A percentile compares a stretch with the other conserved stretches of the same genome.
phyloP scores from a whole-genome alignment of 441 rosid genomes.

The Pelargonium australe region DNA sequence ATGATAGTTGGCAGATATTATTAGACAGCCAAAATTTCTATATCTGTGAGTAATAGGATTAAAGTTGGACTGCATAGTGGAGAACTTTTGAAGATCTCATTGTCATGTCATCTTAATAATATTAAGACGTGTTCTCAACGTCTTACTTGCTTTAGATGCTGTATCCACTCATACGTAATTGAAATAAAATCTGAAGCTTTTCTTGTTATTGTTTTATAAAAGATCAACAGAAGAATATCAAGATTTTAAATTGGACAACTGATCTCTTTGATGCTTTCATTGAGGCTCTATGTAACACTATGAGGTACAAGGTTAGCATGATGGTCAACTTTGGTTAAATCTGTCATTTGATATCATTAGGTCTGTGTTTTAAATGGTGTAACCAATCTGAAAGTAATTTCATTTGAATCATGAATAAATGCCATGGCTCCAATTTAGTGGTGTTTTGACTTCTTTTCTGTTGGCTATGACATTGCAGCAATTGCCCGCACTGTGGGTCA shows the following conservation, averaged over 20 bases:
- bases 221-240: neutral
- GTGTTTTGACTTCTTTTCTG: neutral
- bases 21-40: neutral
- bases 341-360: neutral
- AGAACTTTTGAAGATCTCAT: neutral
- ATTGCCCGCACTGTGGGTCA: constrained; percentile 90
- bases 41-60: neutral
- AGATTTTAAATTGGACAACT: neutral
- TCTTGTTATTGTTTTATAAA: neutral
- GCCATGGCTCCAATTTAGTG: neutral
- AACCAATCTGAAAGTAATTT: neutral
- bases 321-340: neutral
- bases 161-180: neutral
- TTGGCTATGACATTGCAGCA: constrained; percentile 42
- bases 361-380: neutral
- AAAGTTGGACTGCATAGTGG: neutral
- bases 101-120: neutral
- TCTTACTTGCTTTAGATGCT: neutral
- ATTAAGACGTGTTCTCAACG: neutral
- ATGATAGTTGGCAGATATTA: neutral
- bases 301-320: neutral
- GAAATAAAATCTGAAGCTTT: neutral
- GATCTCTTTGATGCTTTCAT: neutral
- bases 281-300: neutral
- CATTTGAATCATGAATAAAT: neutral